A percentile compares a stretch with the other conserved stretches of the same genome.
Evolutionary conservation across 495 filamentous ascomycete genomes (phyloP).

Genomic region (Xylaria cubensis): DNA sequence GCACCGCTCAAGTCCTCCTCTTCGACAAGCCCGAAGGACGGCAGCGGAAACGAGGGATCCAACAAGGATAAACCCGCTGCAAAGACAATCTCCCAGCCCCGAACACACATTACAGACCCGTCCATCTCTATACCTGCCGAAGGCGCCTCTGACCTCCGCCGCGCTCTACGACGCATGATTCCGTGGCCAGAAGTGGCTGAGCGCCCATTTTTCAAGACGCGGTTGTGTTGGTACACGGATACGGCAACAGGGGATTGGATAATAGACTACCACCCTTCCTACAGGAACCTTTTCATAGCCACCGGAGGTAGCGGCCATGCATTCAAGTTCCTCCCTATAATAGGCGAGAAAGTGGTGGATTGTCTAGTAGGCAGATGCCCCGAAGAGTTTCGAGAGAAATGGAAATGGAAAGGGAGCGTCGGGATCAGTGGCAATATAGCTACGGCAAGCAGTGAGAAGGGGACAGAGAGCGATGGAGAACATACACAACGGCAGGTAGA

Average conservation of each 20-base stretch:
- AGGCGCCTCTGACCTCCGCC: constrained; percentile 65
- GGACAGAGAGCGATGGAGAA: background rate
- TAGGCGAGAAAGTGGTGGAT: constrained; percentile 80
- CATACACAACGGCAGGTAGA: background rate
- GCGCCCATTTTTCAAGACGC: constrained; percentile 69
- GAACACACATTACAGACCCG: constrained; percentile 53
- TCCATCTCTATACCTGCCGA: constrained; percentile 60
- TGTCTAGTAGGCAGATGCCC: constrained; percentile 65
- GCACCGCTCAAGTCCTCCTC: constrained; percentile 46
- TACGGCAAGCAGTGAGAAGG: constrained; percentile 47
- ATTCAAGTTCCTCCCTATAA: constrained; percentile 87
- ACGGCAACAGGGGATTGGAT: constrained; percentile 83
- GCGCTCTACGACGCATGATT: constrained; percentile 66
- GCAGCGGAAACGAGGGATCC: background rate
- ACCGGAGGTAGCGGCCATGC: constrained; percentile 87
- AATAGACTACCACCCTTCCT: constrained; percentile 74
- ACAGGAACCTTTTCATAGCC: constrained; percentile 74
- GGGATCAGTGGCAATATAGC: constrained; percentile 27
- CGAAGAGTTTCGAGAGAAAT: constrained; percentile 65
- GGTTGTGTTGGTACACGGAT: constrained; percentile 91
- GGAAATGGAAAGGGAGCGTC: constrained; percentile 65
- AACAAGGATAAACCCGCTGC: background rate
- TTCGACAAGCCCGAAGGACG: background rate
- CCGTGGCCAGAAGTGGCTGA: constrained; percentile 62
- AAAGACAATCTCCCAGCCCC: constrained; percentile 51